phyloP scores from a whole-genome alignment of 306 rosid species.

The Corylus avellana region DNA sequence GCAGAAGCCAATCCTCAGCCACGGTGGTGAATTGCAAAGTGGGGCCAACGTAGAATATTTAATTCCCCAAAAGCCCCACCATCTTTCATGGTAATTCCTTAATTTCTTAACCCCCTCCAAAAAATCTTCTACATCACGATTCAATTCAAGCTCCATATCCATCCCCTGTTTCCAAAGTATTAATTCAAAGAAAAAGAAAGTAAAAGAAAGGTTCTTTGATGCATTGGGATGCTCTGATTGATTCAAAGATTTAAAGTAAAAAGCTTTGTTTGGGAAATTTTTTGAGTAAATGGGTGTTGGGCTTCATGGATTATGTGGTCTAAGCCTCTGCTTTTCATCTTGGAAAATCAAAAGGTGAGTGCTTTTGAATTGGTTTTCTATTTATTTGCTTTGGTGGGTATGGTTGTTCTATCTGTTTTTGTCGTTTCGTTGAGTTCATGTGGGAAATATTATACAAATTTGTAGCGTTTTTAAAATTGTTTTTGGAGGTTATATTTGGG shows the following conservation, averaged over 20 bases:
- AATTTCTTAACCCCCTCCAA: not conserved
- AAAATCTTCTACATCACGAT: constrained; percentile 40
- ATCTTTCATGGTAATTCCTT: constrained; percentile 31
- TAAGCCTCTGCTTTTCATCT: constrained; percentile 45
- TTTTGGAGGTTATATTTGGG: constrained; percentile 5
- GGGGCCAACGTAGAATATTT: constrained; percentile 35
- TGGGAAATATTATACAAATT: not conserved
- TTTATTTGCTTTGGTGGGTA: constrained; percentile 6
- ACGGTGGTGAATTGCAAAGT: constrained; percentile 8
- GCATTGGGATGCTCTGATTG: constrained; percentile 49
- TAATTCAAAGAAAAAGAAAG: not conserved
- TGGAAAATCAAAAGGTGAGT: constrained; percentile 54
- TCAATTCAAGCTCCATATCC: constrained; percentile 11
- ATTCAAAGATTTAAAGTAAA: constrained; percentile 39
- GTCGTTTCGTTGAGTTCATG: constrained; percentile 4
- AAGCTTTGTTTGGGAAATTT: constrained; percentile 29
- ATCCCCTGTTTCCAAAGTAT: not conserved
- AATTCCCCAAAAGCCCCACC: not conserved
- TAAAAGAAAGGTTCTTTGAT: constrained; percentile 28
- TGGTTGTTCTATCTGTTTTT: constrained; percentile 16
- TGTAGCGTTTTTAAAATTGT: not conserved
- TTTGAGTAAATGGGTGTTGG: constrained; percentile 42
- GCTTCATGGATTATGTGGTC: constrained; percentile 39
- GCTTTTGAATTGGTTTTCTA: constrained; percentile 20
- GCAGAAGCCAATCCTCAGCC: constrained; percentile 24